phyloP scores from a whole-genome alignment of 345 rosid genomes.

The Gossypium anomalum region DNA sequence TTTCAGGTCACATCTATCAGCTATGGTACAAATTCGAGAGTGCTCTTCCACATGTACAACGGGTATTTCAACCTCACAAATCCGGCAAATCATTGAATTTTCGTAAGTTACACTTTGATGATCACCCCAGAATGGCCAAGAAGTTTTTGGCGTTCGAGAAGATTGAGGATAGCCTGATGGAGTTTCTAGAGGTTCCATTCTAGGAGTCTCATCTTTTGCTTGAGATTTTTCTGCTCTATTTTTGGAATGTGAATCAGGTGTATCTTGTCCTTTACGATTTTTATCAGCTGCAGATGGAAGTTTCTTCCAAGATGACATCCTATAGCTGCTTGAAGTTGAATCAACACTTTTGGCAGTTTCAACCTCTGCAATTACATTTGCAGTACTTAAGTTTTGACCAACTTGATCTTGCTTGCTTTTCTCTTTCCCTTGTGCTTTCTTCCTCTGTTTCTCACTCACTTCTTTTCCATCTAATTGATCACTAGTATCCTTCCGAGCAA shows the following conservation, averaged over 20 bases:
- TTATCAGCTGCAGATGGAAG: conserved; percentile 75
- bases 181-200: conserved; percentile 42
- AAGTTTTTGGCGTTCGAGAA: conserved; percentile 34
- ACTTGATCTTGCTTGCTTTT: conserved; percentile 35
- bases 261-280: conserved; percentile 48
- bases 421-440: conserved; percentile 34
- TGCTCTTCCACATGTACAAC: conserved; percentile 96
- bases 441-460: conserved; percentile 40
- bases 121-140: conserved; percentile 72
- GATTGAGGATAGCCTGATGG: conserved; percentile 50
- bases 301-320: conserved; percentile 97
- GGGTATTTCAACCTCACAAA: conserved; percentile 99
- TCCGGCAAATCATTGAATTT: conserved; percentile 91
- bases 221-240: conserved; percentile 35
- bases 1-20: conserved; percentile 96
- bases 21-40: conserved; percentile 86
- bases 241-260: conserved; percentile 45
- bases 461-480: conserved; percentile 43
- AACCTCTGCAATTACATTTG: conserved; percentile 42
- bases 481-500: conserved; percentile 47
- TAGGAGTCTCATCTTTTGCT: conserved; percentile 35
- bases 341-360: conserved; percentile 68
- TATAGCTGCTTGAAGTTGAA: conserved; percentile 69
- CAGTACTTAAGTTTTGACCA: conserved; percentile 32
- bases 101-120: conserved; percentile 59